Base-by-base conservation (phyloP, 2,329 filamentous ascomycete species). In the Fusarium nematophilum region DNA sequence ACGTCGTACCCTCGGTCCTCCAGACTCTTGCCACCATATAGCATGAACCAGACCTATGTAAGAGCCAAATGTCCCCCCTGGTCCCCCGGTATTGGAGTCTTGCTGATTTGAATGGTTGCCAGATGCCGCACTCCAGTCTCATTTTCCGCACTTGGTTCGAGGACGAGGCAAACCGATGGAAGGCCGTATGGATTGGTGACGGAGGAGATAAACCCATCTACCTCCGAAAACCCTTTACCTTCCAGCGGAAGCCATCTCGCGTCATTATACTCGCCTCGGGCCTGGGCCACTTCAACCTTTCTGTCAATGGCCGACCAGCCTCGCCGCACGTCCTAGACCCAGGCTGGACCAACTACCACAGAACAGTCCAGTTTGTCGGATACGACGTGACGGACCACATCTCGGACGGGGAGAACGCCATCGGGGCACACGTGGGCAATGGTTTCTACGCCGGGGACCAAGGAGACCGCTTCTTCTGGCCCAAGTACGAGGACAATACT, bases 401-500 rank as follows among this genome's bases (percentile, higher is more conserved):
- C 2, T 56, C 25, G 1, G 36, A 65, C 4, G 72, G 71, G 3
- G 49, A 67, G 10, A 83, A 82, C 56, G 69, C 69, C 0, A 69
- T 83, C 39, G 76, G 71, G 1, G 75, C 78, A 3, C 75, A 69
- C 47, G 59, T 80, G 1, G 76, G 76, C 7, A 80, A 81, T 26
- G 78, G 78, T 0, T 81, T 80, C 61, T 80, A 79, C 34, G 78
- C 78, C 7, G 78, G 78, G 3, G 75, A 77, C 27, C 72, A 77
- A 37, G 75, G 75, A 9, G 74, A 78, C 38, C 72, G 75, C 6
- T 78, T 77, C 65, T 77, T 78, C 61, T 77, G 75, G 76, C 75
- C 75, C 11, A 75, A 72, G 67, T 77, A 77, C 30, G 75, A 78
- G 56, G 75, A 77, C 55, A 77, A 77, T 30, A 77, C 75, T 0